Conservation (phyloP, 176 grass and related monocot genomes). For the Olyra latifolia region DNA sequence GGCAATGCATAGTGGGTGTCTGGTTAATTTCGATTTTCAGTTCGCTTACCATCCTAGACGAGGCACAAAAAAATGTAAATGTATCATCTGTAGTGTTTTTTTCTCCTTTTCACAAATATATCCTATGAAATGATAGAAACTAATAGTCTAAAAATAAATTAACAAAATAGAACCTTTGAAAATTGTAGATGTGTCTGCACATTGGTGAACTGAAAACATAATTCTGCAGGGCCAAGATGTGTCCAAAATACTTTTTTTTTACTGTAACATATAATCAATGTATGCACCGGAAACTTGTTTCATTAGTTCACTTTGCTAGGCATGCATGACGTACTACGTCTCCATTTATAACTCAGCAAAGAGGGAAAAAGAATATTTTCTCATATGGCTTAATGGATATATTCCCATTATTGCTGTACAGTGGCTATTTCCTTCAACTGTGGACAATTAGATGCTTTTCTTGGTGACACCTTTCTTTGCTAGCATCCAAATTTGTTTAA, state of each 20-base stretch:
- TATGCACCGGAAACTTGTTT: background rate
- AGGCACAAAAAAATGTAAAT: background rate
- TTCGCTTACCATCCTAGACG: background rate
- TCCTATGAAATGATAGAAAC: too few species aligned
- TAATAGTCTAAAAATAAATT: background rate
- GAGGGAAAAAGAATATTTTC: background rate
- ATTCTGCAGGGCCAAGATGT: background rate
- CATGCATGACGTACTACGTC: background rate
- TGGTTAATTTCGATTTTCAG: constrained; percentile 17
- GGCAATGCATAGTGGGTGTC: background rate
- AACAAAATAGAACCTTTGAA: background rate
- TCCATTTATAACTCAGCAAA: background rate
- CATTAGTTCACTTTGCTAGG: background rate
- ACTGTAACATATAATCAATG: background rate
- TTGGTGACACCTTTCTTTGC: background rate
- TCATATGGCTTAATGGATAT: background rate
- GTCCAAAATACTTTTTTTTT: background rate
- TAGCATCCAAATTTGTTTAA: constrained; percentile 10
- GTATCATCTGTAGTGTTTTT: background rate
- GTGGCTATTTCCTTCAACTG: background rate
- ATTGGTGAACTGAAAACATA: constrained; percentile 15
- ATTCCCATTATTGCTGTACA: background rate
- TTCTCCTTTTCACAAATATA: constrained; percentile 1
- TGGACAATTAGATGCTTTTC: constrained; percentile 5
- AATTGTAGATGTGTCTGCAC: background rate